Evolutionary conservation across 2,329 filamentous ascomycete species (phyloP).

Genomic region (Fusarium chuoi): DNA sequence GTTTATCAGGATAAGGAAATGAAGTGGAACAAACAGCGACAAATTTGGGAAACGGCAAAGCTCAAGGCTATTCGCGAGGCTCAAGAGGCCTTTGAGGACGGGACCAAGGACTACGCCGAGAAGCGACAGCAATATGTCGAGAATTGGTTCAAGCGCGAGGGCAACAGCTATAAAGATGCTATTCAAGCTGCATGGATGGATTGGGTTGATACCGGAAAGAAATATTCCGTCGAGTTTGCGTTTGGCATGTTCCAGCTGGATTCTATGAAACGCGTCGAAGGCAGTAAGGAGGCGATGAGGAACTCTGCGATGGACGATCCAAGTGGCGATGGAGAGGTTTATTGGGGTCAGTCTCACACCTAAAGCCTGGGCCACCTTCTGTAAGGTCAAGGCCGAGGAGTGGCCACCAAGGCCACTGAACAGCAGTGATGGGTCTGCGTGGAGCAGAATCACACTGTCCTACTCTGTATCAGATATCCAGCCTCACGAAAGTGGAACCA

Average conservation of each 20-base stretch:
- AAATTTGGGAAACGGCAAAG: neutral
- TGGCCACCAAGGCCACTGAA: neutral
- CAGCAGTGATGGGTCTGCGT: neutral
- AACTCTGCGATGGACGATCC: neutral
- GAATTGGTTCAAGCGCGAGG: neutral
- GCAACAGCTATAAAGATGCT: neutral
- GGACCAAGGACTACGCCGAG: accelerated
- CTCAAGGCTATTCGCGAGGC: neutral
- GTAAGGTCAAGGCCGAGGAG: neutral
- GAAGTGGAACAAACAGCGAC: neutral
- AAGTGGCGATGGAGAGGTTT: neutral
- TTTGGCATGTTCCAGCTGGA: neutral
- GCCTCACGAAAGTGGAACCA: accelerated
- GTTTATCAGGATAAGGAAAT: neutral
- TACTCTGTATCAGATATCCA: neutral
- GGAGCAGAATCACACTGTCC: neutral
- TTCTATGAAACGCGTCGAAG: neutral
- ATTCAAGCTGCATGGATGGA: neutral
- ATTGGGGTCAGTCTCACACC: neutral
- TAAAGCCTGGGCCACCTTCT: neutral
- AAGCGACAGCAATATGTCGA: neutral
- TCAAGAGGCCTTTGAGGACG: neutral
- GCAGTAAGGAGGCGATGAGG: neutral
- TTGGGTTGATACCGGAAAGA: neutral
- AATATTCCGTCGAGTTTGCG: neutral